phyloP scores from a whole-genome alignment of 306 rosid species.

The Canavalia ensiformis region DNA sequence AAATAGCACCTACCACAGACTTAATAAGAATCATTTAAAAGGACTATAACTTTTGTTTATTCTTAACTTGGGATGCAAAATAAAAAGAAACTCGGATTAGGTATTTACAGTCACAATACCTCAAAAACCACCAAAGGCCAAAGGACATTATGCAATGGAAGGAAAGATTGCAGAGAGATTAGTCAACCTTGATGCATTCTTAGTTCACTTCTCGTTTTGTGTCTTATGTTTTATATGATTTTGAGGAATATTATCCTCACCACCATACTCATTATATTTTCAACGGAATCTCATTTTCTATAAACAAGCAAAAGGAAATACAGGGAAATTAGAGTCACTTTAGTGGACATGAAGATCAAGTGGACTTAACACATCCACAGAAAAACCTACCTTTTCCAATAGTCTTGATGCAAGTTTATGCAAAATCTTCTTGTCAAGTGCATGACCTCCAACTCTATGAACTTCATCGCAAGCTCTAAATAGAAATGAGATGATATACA shows the following conservation, averaged over 20 bases:
- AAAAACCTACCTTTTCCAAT: conserved; percentile 75
- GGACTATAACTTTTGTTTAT: neutral
- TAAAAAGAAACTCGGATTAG: neutral
- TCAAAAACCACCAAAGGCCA: neutral
- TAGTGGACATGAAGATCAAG: conserved; percentile 30
- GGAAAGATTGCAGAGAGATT: conserved; percentile 5
- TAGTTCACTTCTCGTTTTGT: neutral
- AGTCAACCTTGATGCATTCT: conserved; percentile 9
- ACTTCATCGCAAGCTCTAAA: conserved; percentile 91
- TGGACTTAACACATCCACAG: conserved; percentile 32
- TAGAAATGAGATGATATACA: conserved; percentile 80
- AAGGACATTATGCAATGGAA: neutral
- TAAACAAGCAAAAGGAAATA: conserved; percentile 23
- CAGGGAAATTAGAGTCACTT: neutral
- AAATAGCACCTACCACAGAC: neutral
- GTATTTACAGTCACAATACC: neutral
- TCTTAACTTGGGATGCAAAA: neutral
- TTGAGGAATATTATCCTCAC: conserved; percentile 8
- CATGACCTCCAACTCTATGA: conserved; percentile 98
- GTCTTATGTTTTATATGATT: neutral
- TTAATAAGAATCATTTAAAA: neutral
- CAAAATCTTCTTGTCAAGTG: conserved; percentile 88
- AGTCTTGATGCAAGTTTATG: conserved; percentile 79
- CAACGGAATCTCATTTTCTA: conserved; percentile 31
- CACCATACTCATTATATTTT: neutral